phyloP scores from a whole-genome alignment of 495 filamentous ascomycete genomes.

The Penicillium odoratum region DNA sequence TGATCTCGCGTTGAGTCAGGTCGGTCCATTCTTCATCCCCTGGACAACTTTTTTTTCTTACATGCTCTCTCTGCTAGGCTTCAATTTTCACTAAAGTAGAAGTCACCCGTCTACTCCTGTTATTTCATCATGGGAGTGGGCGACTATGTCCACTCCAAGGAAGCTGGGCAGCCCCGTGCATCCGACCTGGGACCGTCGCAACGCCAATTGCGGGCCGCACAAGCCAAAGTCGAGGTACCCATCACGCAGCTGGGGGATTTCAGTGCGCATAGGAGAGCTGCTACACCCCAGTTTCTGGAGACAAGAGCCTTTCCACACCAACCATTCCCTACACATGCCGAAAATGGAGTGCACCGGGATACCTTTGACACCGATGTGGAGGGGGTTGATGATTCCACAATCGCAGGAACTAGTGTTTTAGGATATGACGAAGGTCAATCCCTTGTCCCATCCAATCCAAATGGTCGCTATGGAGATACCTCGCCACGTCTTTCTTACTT shows the following conservation, averaged over 20 bases:
- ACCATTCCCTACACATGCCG: conserved; percentile 8
- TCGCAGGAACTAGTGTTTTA: conserved; percentile 42
- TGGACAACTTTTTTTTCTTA: conserved; percentile 2
- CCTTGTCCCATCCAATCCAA: conserved; percentile 23
- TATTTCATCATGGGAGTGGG: conserved; percentile 42
- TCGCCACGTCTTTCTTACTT: conserved; percentile 29
- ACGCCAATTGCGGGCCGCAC: conserved; percentile 38
- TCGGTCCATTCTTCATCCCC: conserved; percentile 9
- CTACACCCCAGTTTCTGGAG: conserved; percentile 21
- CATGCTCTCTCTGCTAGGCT: not conserved
- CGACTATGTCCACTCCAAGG: conserved; percentile 46
- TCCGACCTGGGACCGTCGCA: conserved; percentile 27
- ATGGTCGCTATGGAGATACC: conserved; percentile 20
- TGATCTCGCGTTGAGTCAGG: conserved; percentile 26
- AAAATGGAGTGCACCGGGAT: conserved; percentile 30
- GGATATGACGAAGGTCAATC: conserved; percentile 37
- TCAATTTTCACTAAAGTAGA: not conserved
- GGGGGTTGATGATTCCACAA: conserved; percentile 47
- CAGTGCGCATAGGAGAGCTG: conserved; percentile 18
- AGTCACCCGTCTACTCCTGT: not conserved
- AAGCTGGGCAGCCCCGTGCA: conserved; percentile 36
- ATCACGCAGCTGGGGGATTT: conserved; percentile 23
- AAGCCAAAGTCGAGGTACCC: conserved; percentile 39
- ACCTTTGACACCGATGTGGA: conserved; percentile 50
- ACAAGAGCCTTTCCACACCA: conserved; percentile 14